Base-by-base conservation (phyloP, 148 eudicot species). In the Agrostemma githago region DNA sequence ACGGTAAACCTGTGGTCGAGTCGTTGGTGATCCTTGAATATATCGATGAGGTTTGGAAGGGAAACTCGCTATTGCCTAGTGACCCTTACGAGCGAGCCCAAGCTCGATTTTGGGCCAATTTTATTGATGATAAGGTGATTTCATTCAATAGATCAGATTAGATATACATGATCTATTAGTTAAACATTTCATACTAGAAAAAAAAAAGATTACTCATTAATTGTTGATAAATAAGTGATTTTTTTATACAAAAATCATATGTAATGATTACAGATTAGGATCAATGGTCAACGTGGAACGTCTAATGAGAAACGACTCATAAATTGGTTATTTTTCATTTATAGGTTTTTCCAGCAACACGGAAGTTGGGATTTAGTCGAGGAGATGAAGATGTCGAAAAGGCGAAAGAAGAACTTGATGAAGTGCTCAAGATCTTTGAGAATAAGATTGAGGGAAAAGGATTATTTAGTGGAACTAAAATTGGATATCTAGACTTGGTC, bases 401-500 rank as follows among this genome's bases (percentile, higher is more conserved):
- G 78, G 58, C 71, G 0, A 60, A 42, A 26, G 72, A 68, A 63
- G 81, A 80, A 48, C 70, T 77, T 3, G 19, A 41, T 0, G 79
- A 61, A 8, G 0, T 34, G 14, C 48, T 83, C n/a, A 53, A 68
- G 7, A 42, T 42, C 5, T 70, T 83, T 0, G 85, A 83, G 61
- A 74, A 67, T 4, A 77, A 77, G 68, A 38, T 83, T 0, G 65
- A 71, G 43, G 83, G 79, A 5, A 26, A 26, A 26, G 34, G 34
- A 26, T 26, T 26, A 26, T 26, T 26, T 26, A 26, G 79, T 0
- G 83, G 83, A 21, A 66, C 68, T n/a, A 54, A 21, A 43, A 39
- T 79, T n/a, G 83, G 85, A 37, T 76, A 53, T 9, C 38, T 83
- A 0, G 85, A 83, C 51, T 66, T 83, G 3, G 81, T 67, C 0